Evolutionary conservation across 2,329 filamentous ascomycete species (phyloP).

Genomic region (Botryotinia globosa): DNA sequence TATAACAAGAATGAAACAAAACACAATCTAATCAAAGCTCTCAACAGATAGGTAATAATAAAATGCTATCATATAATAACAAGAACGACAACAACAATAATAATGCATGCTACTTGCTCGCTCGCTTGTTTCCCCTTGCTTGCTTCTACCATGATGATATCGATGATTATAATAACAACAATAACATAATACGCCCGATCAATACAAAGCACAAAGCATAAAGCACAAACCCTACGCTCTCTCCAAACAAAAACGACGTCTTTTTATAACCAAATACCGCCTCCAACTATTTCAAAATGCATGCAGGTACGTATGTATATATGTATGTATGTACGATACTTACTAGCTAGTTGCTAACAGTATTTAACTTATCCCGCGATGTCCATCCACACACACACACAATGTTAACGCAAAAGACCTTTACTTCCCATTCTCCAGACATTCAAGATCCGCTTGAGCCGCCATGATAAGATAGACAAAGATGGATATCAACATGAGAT

Average conservation of each 20-base stretch:
- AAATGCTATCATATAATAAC: neutral
- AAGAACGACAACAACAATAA: neutral
- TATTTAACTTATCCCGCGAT: neutral
- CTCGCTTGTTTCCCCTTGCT: neutral
- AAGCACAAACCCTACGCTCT: neutral
- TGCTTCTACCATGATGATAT: neutral
- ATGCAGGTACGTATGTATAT: neutral
- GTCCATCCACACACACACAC: neutral
- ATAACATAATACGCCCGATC: neutral
- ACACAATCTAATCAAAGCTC: neutral
- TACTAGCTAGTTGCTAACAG: neutral
- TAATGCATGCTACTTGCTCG: neutral
- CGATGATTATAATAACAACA: neutral
- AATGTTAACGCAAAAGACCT: neutral
- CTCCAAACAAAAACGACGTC: neutral
- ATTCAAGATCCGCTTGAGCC: constrained; percentile 2
- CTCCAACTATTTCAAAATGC: neutral
- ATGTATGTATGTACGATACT: neutral
- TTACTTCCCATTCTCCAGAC: neutral
- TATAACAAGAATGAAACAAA: neutral
- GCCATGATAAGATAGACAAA: neutral
- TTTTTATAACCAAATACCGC: neutral
- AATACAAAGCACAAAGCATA: neutral
- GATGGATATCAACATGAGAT: constrained; percentile 8
- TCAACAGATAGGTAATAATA: neutral